Conservation (phyloP, 116 monocot genomes). For the Posidonia oceanica region DNA sequence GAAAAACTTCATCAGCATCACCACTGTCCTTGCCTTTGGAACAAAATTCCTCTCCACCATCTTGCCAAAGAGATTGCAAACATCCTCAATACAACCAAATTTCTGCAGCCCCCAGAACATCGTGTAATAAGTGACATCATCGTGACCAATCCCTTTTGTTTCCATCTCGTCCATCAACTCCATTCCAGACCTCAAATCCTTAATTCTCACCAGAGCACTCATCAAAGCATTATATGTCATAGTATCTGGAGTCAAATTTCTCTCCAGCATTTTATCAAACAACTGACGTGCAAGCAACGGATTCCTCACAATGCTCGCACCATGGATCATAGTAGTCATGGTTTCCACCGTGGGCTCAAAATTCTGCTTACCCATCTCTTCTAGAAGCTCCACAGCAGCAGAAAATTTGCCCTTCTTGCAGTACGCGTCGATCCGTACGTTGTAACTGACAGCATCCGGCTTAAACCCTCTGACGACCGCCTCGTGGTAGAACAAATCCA, state of each 20-base stretch:
- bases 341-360: slow-evolving; percentile 39
- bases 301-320: slow-evolving; percentile 50
- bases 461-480: slow-evolving; percentile 42
- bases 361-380: slow-evolving; percentile 37
- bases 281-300: slow-evolving; percentile 26
- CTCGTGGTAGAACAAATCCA: slow-evolving; percentile 69
- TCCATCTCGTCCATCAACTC: slow-evolving; percentile 60
- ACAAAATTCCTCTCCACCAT: slow-evolving; percentile 49
- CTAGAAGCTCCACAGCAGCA: slow-evolving; percentile 32
- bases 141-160: slow-evolving; percentile 28
- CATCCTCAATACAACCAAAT: slow-evolving; percentile 17
- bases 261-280: slow-evolving; percentile 55
- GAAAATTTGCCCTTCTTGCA: slow-evolving; percentile 48
- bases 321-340: slow-evolving; percentile 62
- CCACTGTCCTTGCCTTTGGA: slow-evolving; percentile 52
- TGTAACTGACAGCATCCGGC: slow-evolving; percentile 58
- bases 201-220: slow-evolving; percentile 26
- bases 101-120: slow-evolving; percentile 52
- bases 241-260: slow-evolving; percentile 40
- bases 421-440: slow-evolving; percentile 69
- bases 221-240: slow-evolving; percentile 71
- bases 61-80: slow-evolving; percentile 32
- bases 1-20: slow-evolving; percentile 78
- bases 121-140: slow-evolving; percentile 72
- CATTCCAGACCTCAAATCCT: slow-evolving; percentile 28